These are phyloP conservation scores for Mortierella claussenii DNA, from an alignment of 192 early-diverging fungal species.

Conservation along the genomic window DNA sequence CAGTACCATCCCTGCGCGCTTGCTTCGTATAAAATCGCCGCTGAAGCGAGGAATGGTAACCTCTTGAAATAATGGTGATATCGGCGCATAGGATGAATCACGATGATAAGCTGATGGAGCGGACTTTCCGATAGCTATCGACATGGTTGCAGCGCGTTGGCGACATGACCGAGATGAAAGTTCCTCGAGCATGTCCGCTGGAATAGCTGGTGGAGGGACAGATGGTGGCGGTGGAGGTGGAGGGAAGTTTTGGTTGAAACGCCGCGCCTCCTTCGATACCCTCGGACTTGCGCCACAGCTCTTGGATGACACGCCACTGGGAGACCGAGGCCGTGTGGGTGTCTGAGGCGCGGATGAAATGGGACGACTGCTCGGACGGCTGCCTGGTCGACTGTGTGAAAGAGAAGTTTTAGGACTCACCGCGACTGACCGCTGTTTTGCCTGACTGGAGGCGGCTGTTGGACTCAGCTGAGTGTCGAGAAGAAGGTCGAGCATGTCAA, in stretches of 20 bases:
- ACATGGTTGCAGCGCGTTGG: slow-evolving; percentile 6
- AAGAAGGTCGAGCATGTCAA: slow-evolving; percentile 19
- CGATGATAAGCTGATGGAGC: background rate
- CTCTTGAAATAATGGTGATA: background rate
- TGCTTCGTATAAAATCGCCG: background rate
- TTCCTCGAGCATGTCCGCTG: background rate
- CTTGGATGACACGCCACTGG: background rate
- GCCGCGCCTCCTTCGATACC: slow-evolving; percentile 13
- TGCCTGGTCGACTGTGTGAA: background rate
- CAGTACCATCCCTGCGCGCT: background rate
- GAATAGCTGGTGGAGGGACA: slow-evolving; percentile 41
- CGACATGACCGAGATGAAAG: background rate
- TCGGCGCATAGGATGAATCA: background rate
- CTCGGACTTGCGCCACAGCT: slow-evolving; percentile 10
- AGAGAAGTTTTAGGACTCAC: background rate
- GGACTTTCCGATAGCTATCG: background rate
- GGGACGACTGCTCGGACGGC: background rate
- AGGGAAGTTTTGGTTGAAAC: slow-evolving; percentile 14
- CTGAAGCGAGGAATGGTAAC: background rate
- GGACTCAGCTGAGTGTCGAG: background rate
- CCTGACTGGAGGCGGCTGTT: background rate
- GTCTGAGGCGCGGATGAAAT: background rate
- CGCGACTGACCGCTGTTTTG: background rate
- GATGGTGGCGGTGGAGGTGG: slow-evolving; percentile 41
- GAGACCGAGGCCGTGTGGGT: slow-evolving; percentile 14